Base-by-base conservation (phyloP, 495 filamentous ascomycete species). In the Aspergillus bridgeri region DNA sequence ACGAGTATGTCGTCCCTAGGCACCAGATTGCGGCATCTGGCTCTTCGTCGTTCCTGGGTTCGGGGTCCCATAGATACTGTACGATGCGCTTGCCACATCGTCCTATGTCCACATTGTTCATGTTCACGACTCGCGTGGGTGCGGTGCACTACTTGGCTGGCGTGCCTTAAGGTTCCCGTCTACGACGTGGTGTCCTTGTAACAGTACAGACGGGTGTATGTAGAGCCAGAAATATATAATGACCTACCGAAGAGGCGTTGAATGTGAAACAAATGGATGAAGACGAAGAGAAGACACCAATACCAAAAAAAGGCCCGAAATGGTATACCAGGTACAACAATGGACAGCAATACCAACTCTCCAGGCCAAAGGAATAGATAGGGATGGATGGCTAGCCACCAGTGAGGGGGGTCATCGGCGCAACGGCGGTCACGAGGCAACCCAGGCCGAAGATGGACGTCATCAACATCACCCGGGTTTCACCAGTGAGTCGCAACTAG, bases 51-150 rank as follows among this genome's bases (percentile, higher is more conserved):
- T 97, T 96, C 62, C 81, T 83, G 23, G 94, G 93, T 62, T 93
- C 87, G 0, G 93, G 91, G 61, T 98, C 95, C 91, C 93, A 99
- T 61, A 98, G 90, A 74, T 89, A 92, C 65, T 92, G 89, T 27
- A 97, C 85, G 56, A 98, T 83, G 56, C 89, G 86, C 71, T 91
- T 91, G 73, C 84, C 91, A 75, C 83, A 89, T 64, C 81, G 80
- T 58, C 81, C 79, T 65, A 88, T 73, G 61, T 89, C 83, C 20
- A 83, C 77, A 51, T 73, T 80, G 45, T 79, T 79, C 86, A 89
- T 89, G 54, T 53, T 60, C 66, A 54, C 33, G 48, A 46, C 19
- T 51, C 22, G 44, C 24, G 55, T 9, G 47, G 15, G 24, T 20
- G 17, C 43, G 45, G 15, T 23, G n/a, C 43, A 42, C 24, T 38